These are phyloP conservation scores for Neonectria faginata DNA, from an alignment of 2,329 filamentous ascomycete species.

Conservation along the genomic window DNA sequence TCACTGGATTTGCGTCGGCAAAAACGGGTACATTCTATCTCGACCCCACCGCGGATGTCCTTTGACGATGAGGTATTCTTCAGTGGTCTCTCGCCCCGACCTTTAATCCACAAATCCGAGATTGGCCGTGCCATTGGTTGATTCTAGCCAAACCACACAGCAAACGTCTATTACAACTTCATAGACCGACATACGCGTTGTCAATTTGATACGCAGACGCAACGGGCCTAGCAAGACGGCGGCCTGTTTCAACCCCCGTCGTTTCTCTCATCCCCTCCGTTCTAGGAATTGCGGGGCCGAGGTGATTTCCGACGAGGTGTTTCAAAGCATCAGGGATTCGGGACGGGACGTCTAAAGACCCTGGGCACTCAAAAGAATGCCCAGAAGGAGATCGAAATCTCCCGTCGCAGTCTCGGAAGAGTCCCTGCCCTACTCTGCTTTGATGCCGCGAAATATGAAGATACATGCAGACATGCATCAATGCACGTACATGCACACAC, in stretches of 20 bases:
- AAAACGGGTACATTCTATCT: constrained; percentile 52
- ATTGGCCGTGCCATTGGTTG: constrained; percentile 69
- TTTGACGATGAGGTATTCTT: constrained; percentile 60
- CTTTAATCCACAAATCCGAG: constrained; percentile 58
- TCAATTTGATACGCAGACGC: constrained; percentile 13
- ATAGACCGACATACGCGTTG: constrained; percentile 18
- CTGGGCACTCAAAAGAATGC: constrained; percentile 27
- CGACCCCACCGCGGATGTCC: constrained; percentile 57
- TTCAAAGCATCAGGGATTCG: constrained; percentile 33
- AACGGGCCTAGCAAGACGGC: constrained; percentile 22
- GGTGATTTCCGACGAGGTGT: constrained; percentile 33
- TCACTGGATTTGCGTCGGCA: constrained; percentile 46
- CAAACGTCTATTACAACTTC: constrained; percentile 22
- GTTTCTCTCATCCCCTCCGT: constrained; percentile 22
- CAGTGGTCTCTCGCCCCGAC: constrained; percentile 62
- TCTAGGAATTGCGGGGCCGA: constrained; percentile 35
- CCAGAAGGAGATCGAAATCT: constrained; percentile 26
- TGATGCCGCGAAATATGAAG: constrained; percentile 1
- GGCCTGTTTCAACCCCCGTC: constrained; percentile 41
- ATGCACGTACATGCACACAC: constrained; percentile 8
- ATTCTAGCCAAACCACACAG: constrained; percentile 36
- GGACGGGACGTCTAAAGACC: constrained; percentile 27
- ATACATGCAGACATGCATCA: background rate
- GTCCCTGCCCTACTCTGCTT: background rate
- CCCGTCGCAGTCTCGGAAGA: constrained; percentile 22